These are phyloP conservation scores for Calycina herbarum DNA, from an alignment of 2,329 filamentous ascomycete genomes.

Conservation along the genomic window DNA sequence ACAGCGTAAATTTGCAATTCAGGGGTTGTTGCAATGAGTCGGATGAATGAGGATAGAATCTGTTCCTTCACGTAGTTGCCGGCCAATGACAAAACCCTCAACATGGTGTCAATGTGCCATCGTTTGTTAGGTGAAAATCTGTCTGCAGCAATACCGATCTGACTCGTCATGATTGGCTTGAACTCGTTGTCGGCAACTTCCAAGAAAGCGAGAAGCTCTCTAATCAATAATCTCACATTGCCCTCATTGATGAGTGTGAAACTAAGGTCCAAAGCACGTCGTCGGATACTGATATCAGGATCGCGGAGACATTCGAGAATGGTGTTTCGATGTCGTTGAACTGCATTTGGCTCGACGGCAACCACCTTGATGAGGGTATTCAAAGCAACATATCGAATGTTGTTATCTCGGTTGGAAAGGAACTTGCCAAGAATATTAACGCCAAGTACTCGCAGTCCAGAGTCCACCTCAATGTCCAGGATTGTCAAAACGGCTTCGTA, in stretches of 20 bases:
- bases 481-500: slow-evolving; percentile 98
- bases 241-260: slow-evolving; percentile 97
- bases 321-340: slow-evolving; percentile 95
- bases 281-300: slow-evolving; percentile 95
- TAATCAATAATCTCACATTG: slow-evolving; percentile 90
- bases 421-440: slow-evolving; percentile 99
- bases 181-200: slow-evolving; percentile 98
- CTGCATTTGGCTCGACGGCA: slow-evolving; percentile 94
- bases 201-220: slow-evolving; percentile 90
- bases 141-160: slow-evolving; percentile 96
- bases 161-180: slow-evolving; percentile 96
- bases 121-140: slow-evolving; percentile 94
- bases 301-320: slow-evolving; percentile 95
- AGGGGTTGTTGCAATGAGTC: slow-evolving; percentile 89
- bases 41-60: slow-evolving; percentile 93
- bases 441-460: slow-evolving; percentile 86
- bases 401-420: slow-evolving; percentile 97
- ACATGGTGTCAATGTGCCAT: slow-evolving; percentile 98
- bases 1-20: slow-evolving; percentile 96
- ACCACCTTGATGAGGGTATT: slow-evolving; percentile 99
- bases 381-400: slow-evolving; percentile 95
- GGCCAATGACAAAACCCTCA: slow-evolving; percentile 87
- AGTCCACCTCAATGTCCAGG: slow-evolving; percentile 96
- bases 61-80: slow-evolving; percentile 98
- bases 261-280: slow-evolving; percentile 93